These are phyloP conservation scores for Penicillium simplicissimum DNA, from an alignment of 495 filamentous ascomycete species.

Conservation along the genomic window DNA sequence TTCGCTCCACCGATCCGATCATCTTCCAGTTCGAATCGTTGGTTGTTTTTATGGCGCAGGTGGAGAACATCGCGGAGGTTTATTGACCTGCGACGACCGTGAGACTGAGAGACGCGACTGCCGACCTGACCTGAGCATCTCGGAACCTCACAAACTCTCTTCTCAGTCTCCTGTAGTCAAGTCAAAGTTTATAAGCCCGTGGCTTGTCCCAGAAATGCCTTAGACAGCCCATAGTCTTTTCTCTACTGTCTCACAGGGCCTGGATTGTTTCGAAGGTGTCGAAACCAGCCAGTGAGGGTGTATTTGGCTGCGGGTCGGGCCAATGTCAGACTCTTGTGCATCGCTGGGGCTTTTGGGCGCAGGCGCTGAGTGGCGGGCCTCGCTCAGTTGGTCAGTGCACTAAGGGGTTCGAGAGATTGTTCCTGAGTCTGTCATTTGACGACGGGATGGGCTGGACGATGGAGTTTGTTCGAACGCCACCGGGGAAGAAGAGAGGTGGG, in stretches of 20 bases:
- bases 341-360: conserved; percentile 3
- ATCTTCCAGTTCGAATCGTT: conserved; percentile 2
- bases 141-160: background rate
- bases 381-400: background rate
- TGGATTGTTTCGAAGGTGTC: conserved; percentile 1
- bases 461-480: conserved; percentile 5
- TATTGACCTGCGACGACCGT: background rate
- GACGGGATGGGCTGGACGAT: background rate
- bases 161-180: background rate
- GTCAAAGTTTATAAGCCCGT: background rate
- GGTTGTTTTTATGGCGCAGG: conserved; percentile 12
- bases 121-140: background rate
- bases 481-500: background rate
- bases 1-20: conserved; percentile 21
- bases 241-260: background rate
- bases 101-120: background rate
- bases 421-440: conserved; percentile 7
- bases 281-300: conserved; percentile 11
- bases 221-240: no score
- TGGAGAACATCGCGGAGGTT: conserved; percentile 11
- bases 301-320: conserved; percentile 20
- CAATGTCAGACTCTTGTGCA: conserved; percentile 22
- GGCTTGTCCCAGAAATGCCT: no score
- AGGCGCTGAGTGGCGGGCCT: background rate
- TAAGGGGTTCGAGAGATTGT: conserved; percentile 1